Base-by-base conservation (phyloP, 345 rosid genomes). In the Eucalyptus cloeziana region DNA sequence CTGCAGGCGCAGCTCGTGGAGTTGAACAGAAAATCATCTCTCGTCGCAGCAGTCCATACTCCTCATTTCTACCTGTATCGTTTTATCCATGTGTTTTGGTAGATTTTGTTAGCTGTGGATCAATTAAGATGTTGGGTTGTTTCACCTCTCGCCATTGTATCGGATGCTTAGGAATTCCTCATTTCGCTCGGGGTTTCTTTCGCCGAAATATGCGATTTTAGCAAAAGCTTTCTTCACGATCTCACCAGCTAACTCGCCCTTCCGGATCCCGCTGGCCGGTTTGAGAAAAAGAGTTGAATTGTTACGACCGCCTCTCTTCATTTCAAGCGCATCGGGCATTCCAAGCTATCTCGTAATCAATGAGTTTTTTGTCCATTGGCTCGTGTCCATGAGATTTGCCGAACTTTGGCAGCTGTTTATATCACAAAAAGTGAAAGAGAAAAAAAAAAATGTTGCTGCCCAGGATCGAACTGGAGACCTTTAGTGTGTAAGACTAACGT, bases 401-500 rank as follows among this genome's bases (percentile, higher is more conserved):
- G 12, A 76, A 76, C 83, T 76, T 19, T 37, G 47, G 15, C 83
- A 10, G 76, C 3, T 71, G 56, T 87, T 49, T 45, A 24, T 8
- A 24, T 37, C 86, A 13, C 49, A n/a, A 37, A 7, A 30, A 11
- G 1, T 52, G n/a, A 22, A 47, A 43, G 13, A 7, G 9, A 16
- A 10, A 15, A 8, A 51, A n/a, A 22, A 27, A 14, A n/a, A 40
- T 94, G 95, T 76, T 94, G 90, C 93, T 94, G 94, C 94, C 93
- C 93, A 93, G 92, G 92, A 93, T 93, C 93, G 90, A 92, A 92
- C 94, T 91, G 91, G 93, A 52, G 95, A 90, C 93, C 92, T 92
- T 94, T 89, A 89, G 93, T 89, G 94, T 92, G 95, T 93, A 94
- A 92, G 90, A 90, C 94, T 90, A 90, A 93, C 92, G 92, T 93